Evolutionary conservation across 352 stramenopile genomes (phyloP), one percentile per base, ranked within the genome.

Genomic region (Pythium scleroteichum): DNA sequence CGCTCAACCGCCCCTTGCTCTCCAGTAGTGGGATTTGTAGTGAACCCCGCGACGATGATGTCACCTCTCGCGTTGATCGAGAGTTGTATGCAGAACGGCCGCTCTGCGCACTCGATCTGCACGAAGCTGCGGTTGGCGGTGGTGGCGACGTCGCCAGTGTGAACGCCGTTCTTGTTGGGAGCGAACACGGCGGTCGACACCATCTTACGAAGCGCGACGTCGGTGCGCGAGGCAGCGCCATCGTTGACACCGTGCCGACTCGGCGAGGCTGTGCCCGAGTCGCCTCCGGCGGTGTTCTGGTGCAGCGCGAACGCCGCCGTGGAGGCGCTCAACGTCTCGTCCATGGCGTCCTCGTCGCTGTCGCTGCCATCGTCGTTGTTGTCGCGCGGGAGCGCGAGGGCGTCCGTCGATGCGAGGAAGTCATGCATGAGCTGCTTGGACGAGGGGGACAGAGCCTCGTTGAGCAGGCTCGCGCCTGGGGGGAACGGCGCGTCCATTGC

Each of bases 401-500:
- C 50, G 4, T 68, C 59, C 5, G 44, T 53, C 16, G 62, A 55
- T 14, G 74, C 58, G 39, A 87, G 64, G 55, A 82, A 87, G 12
- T 84, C 78, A 10, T 72, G 65, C 26, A 90, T 75, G 33, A 82
- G 57, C 20, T 73, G 63, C 54, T 62, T 70, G 12, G 76, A 78
- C 9, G 72, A 73, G 7, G 81, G 81, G 39, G 81, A 88, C 26
- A 88, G 66, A 38, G 78, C 76, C 46, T 90, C 78, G 57, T 77
- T 71, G 35, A 90, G 64, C 50, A 86, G 64, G 38, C 73, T 85
- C 24, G 57, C 54, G 29, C 75, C 73, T 16, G 67, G 66, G 33
- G 53, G 59, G 40, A 74, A 71, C 55, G 41, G 4, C 20, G 41
- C 23, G 47, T 53, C 54, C 54, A 57, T 66, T 47, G 38, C 38